A percentile compares a stretch with the other conserved stretches of the same genome.
phyloP scores from a whole-genome alignment of 345 rosid species.

The Gynandropsis gynandra region DNA sequence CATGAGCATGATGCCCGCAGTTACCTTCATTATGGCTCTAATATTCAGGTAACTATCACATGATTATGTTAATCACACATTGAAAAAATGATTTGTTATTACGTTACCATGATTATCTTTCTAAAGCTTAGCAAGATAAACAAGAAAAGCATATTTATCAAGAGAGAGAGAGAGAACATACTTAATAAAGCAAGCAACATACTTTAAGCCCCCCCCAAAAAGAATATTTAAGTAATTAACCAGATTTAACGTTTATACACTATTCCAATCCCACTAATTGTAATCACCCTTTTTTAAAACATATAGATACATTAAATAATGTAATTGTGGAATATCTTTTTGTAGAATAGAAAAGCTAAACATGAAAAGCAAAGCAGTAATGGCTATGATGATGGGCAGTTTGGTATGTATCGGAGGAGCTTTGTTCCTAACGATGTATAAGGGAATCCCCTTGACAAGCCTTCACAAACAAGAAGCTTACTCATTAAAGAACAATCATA shows the following conservation, averaged over 20 bases:
- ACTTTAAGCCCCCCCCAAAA: too few species aligned
- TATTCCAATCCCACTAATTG: background rate
- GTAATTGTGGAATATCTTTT: background rate
- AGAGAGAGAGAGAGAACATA: too few species aligned
- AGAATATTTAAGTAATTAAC: too few species aligned
- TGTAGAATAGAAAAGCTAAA: constrained; percentile 48
- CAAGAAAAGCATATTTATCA: too few species aligned
- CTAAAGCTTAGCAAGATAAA: too few species aligned
- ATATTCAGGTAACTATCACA: constrained; percentile 41
- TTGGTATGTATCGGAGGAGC: constrained; percentile 53
- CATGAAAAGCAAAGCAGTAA: constrained; percentile 36
- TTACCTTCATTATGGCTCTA: constrained; percentile 60
- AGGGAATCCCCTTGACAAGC: constrained; percentile 37
- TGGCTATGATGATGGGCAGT: constrained; percentile 41
- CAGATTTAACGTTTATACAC: background rate
- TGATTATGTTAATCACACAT: background rate
- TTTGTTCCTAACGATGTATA: constrained; percentile 42
- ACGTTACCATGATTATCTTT: background rate
- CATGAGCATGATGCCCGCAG: constrained; percentile 57
- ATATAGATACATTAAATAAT: background rate
- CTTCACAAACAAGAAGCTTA: constrained; percentile 14
- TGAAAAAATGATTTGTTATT: background rate
- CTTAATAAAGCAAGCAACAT: too few species aligned
- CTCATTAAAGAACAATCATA: background rate
- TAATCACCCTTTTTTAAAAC: too few species aligned